phyloP scores from a whole-genome alignment of 2,329 filamentous ascomycete species.

The Diaporthe citri region DNA sequence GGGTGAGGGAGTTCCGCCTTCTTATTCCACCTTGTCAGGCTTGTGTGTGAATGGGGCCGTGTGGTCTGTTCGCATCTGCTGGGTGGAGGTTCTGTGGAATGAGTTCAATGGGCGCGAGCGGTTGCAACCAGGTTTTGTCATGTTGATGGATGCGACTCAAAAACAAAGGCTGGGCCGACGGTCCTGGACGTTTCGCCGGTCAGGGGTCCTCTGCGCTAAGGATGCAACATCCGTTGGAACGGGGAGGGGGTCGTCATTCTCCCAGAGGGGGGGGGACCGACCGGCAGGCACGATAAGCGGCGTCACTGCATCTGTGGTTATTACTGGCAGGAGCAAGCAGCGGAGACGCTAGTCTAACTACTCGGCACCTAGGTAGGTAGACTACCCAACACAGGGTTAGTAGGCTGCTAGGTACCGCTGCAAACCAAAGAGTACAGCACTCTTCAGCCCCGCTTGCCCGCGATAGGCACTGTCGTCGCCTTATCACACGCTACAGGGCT shows the following conservation, averaged over 20 bases:
- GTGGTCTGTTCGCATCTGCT: conserved; percentile 27
- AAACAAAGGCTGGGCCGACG: conserved; percentile 32
- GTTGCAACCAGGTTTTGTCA: conserved; percentile 32
- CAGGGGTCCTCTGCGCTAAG: conserved; percentile 30
- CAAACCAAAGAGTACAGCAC: background rate
- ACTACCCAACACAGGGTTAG: background rate
- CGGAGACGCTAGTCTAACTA: background rate
- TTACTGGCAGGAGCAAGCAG: background rate
- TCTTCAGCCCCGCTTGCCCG: conserved; percentile 25
- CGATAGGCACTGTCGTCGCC: conserved; percentile 33
- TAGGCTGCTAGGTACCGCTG: background rate
- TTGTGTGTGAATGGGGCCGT: conserved; percentile 9
- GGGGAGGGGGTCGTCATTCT: conserved; percentile 25
- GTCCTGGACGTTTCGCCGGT: conserved; percentile 20
- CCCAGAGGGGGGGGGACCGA: background rate
- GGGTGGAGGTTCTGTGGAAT: conserved; percentile 22
- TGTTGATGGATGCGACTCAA: conserved; percentile 36
- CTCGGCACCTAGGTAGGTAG: background rate
- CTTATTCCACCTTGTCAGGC: conserved; percentile 8
- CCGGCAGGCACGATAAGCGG: conserved; percentile 31
- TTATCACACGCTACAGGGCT: conserved; percentile 26
- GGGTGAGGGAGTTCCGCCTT: background rate
- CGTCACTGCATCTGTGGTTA: background rate
- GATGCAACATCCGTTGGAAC: conserved; percentile 26
- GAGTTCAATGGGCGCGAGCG: conserved; percentile 21